Percentiles rank a stretch among this genome's conserved stretches.
Conservation (phyloP, 768 basidiomycete species). For the Piloderma croceum region DNA sequence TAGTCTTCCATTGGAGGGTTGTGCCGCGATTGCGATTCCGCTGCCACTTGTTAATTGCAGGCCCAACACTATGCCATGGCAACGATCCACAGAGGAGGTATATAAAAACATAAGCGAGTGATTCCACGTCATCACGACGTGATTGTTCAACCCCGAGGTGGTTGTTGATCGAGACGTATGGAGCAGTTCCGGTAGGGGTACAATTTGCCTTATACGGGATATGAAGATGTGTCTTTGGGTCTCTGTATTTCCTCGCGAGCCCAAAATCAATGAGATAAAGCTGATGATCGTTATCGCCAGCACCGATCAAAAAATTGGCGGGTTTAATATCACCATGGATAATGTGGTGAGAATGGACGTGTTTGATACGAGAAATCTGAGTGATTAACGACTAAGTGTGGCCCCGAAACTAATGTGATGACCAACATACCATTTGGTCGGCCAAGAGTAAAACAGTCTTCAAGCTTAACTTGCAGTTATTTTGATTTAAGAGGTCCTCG, state of each 20-base stretch:
- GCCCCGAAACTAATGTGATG: not conserved
- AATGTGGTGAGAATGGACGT: constrained; percentile 99
- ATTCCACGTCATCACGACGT: constrained; percentile 96
- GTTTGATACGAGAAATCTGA: constrained; percentile 97
- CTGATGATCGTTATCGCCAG: constrained; percentile 98
- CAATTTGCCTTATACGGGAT: constrained; percentile 99
- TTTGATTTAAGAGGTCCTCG: constrained; percentile 90
- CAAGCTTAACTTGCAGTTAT: constrained; percentile 94
- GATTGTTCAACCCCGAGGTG: constrained; percentile 98
- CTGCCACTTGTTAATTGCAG: constrained; percentile 99
- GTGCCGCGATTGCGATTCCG: constrained; percentile 74
- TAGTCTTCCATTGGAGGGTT: constrained; percentile 99
- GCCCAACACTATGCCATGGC: constrained; percentile 99
- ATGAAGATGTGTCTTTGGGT: constrained; percentile 99
- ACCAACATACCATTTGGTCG: constrained; percentile 80
- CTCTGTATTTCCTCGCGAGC: constrained; percentile 99
- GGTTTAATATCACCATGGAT: constrained; percentile 98
- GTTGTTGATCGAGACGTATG: constrained; percentile 99
- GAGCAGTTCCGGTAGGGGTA: constrained; percentile 97
- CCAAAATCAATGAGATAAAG: constrained; percentile 99
- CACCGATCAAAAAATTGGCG: constrained; percentile 99
- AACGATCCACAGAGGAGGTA: constrained; percentile 93
- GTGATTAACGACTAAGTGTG: constrained; percentile 45
- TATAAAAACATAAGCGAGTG: constrained; percentile 98
- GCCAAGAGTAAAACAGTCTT: constrained; percentile 97